phyloP scores from a whole-genome alignment of 208 protist genomes.

The Crithidia bombi region DNA sequence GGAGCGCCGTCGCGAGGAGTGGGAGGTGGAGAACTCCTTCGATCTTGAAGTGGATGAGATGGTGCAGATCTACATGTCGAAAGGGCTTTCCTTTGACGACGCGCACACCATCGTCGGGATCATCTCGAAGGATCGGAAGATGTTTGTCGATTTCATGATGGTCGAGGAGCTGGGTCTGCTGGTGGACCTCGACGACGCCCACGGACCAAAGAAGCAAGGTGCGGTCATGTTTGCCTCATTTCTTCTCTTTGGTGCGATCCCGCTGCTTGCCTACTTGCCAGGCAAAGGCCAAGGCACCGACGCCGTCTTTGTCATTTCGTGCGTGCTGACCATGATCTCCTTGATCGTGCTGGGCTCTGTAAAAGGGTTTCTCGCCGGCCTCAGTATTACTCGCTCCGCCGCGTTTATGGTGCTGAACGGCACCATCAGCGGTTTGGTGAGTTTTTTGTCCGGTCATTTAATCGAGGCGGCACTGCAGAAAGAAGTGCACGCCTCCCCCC shows the following conservation, averaged over 20 bases:
- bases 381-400: slow-evolving; percentile 70
- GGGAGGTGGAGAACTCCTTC: slow-evolving; percentile 94
- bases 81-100: slow-evolving; percentile 91
- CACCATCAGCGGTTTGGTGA: slow-evolving; percentile 77
- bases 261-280: slow-evolving; percentile 86
- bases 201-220: slow-evolving; percentile 87
- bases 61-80: slow-evolving; percentile 94
- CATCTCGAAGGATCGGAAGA: slow-evolving; percentile 93
- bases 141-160: slow-evolving; percentile 97
- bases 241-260: slow-evolving; percentile 91
- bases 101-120: slow-evolving; percentile 91
- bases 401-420: slow-evolving; percentile 90
- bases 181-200: slow-evolving; percentile 74
- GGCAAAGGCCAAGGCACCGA: slow-evolving; percentile 77
- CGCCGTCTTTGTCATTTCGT: slow-evolving; percentile 78
- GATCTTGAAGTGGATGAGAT: slow-evolving; percentile 95
- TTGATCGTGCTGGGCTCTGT: slow-evolving; percentile 85
- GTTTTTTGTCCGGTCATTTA: slow-evolving; percentile 75
- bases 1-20: slow-evolving; percentile 92
- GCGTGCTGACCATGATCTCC: slow-evolving; percentile 73
- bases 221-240: slow-evolving; percentile 95
- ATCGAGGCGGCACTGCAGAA: slow-evolving; percentile 64
- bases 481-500: slow-evolving; percentile 15
- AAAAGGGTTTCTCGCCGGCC: slow-evolving; percentile 83
- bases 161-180: slow-evolving; percentile 93